These are phyloP conservation scores for Eucalyptus fibrosa DNA, from an alignment of 345 rosid species.

Conservation along the genomic window DNA sequence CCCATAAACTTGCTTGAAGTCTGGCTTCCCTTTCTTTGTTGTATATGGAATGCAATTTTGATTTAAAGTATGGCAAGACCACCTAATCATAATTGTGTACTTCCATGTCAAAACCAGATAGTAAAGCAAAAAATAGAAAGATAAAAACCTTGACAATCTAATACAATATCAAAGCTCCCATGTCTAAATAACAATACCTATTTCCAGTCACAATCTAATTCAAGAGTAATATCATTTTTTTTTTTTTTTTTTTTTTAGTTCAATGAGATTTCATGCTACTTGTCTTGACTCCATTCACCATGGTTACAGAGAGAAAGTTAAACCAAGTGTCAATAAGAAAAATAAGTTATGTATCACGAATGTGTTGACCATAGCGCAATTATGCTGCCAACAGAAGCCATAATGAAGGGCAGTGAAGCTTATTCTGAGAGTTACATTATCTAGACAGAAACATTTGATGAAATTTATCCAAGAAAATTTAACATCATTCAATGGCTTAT, in stretches of 20 bases:
- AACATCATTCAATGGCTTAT: neutral
- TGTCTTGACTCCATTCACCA: neutral
- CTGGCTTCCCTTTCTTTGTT: conserved; percentile 95
- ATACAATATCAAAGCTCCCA: neutral
- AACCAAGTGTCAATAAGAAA: neutral
- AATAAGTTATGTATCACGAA: neutral
- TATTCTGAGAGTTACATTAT: neutral
- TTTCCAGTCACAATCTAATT: neutral
- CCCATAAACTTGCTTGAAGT: conserved; percentile 95
- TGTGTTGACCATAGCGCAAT: neutral
- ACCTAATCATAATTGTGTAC: conserved; percentile 36
- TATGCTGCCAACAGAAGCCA: neutral
- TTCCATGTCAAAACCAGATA: neutral
- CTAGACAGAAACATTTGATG: neutral
- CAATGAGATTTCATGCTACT: neutral
- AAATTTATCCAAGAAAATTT: neutral
- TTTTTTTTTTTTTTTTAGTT: neutral
- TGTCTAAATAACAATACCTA: neutral
- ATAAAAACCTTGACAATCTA: neutral
- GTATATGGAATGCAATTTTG: conserved; percentile 76
- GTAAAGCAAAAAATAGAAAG: neutral
- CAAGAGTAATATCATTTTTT: neutral
- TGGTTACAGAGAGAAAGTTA: neutral
- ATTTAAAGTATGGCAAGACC: conserved; percentile 86
- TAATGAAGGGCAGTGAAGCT: neutral